phyloP scores from a whole-genome alignment of 2,329 filamentous ascomycete species.

The Fusarium xyrophilum region DNA sequence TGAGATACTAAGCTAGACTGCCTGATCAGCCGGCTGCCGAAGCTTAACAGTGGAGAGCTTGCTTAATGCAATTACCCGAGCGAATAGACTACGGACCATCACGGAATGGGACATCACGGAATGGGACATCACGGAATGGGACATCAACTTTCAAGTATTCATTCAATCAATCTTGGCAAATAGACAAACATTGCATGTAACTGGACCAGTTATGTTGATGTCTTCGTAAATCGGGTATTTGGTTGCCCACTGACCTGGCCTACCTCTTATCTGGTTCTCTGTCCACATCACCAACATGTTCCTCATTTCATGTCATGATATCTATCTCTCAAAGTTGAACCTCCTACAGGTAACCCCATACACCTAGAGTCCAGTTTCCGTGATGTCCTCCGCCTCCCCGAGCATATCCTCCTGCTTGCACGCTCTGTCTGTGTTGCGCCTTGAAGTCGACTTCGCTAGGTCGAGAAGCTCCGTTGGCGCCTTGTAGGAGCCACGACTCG shows the following conservation, averaged over 20 bases:
- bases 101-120: conserved; percentile 21
- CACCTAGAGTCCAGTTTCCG: conserved; percentile 66
- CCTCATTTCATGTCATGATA: conserved; percentile 13
- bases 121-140: conserved; percentile 24
- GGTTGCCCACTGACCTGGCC: not conserved
- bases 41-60: conserved; percentile 31
- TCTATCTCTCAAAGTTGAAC: not conserved
- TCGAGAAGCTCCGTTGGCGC: conserved; percentile 66
- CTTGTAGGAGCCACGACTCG: conserved; percentile 74
- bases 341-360: conserved; percentile 62
- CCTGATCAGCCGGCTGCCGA: conserved; percentile 18
- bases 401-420: conserved; percentile 62
- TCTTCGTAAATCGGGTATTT: conserved; percentile 23
- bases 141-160: not conserved
- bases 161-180: conserved; percentile 5
- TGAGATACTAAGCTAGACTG: conserved; percentile 1
- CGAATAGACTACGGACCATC: conserved; percentile 8
- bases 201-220: not conserved
- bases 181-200: not conserved
- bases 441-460: conserved; percentile 66
- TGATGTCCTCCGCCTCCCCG: conserved; percentile 49
- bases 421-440: conserved; percentile 67
- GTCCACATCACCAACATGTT: not conserved
- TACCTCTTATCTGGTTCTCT: not conserved
- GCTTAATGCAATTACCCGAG: conserved; percentile 46